Evolutionary conservation across 2,329 filamentous ascomycete genomes (phyloP).

Genomic region (Catunica adiposa): DNA sequence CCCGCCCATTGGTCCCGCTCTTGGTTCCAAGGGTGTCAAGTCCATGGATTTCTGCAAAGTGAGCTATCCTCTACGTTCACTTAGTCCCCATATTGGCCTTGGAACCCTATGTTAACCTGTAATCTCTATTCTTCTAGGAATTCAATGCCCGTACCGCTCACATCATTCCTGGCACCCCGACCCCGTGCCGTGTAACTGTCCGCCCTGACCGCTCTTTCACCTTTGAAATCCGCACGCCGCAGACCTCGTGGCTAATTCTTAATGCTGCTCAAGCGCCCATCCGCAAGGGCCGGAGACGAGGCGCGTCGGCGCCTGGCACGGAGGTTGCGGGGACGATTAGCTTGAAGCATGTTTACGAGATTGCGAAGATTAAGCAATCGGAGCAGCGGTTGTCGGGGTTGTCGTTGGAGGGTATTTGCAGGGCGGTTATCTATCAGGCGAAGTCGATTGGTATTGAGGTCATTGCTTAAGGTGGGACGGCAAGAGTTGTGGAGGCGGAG

Average conservation of each 20-base stretch:
- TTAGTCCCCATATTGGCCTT: neutral
- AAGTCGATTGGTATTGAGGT: conserved; percentile 61
- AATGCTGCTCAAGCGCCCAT: conserved; percentile 61
- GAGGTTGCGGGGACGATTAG: conserved; percentile 73
- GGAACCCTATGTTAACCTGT: neutral
- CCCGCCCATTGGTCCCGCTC: conserved; percentile 86
- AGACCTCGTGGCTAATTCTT: conserved; percentile 80
- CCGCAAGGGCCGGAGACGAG: conserved; percentile 64
- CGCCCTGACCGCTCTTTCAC: conserved; percentile 83
- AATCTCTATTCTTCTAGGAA: conserved; percentile 41
- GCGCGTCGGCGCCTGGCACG: conserved; percentile 56
- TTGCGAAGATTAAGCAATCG: conserved; percentile 85
- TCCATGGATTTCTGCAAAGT: conserved; percentile 99
- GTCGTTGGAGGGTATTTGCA: conserved; percentile 54
- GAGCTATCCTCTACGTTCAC: conserved; percentile 12
- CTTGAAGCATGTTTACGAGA: conserved; percentile 93
- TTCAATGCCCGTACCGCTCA: conserved; percentile 91
- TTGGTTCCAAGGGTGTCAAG: conserved; percentile 96
- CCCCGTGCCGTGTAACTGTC: conserved; percentile 80
- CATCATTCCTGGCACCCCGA: conserved; percentile 65
- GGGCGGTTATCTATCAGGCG: conserved; percentile 56
- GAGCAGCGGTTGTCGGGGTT: conserved; percentile 59
- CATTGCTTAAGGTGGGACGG: conserved; percentile 32
- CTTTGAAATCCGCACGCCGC: conserved; percentile 85
- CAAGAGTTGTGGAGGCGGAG: neutral